Conservation (phyloP, 225 moss, liverwort and hornwort genomes). For the Rhytidiadelphus loreus region DNA sequence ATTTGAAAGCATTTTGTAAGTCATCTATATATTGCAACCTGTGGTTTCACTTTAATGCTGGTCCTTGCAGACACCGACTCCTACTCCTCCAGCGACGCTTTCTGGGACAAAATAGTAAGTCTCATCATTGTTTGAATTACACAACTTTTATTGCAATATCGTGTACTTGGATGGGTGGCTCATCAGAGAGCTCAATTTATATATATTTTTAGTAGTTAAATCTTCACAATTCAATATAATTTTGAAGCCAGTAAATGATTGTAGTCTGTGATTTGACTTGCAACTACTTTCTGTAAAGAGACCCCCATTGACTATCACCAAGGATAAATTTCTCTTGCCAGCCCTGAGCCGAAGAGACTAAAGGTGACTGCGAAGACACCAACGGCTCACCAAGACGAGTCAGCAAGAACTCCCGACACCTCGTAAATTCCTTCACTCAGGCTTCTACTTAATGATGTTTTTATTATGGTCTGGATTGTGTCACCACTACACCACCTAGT, state of each 20-base stretch:
- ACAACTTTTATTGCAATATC: background rate
- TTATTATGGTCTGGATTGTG: background rate
- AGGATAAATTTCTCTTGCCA: slow-evolving; percentile 8
- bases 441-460: background rate
- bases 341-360: slow-evolving; percentile 37
- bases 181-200: background rate
- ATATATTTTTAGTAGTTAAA: background rate
- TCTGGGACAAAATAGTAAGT: slow-evolving; percentile 42
- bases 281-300: background rate
- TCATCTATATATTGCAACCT: background rate
- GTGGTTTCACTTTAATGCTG: background rate
- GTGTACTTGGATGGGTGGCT: background rate
- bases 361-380: slow-evolving; percentile 36
- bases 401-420: slow-evolving; percentile 11
- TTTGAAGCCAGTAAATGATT: background rate
- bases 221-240: too few relatives aligned
- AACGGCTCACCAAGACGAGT: slow-evolving; percentile 16
- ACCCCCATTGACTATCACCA: background rate
- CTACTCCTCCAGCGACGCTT: slow-evolving; percentile 23
- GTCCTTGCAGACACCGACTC: slow-evolving; percentile 13
- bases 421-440: slow-evolving; percentile 6
- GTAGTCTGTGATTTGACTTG: background rate
- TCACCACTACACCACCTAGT: background rate
- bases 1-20: background rate
- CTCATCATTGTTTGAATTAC: background rate